Conservation (phyloP, 176 grass and related monocot species). For the Bonia amplexicaulis region DNA sequence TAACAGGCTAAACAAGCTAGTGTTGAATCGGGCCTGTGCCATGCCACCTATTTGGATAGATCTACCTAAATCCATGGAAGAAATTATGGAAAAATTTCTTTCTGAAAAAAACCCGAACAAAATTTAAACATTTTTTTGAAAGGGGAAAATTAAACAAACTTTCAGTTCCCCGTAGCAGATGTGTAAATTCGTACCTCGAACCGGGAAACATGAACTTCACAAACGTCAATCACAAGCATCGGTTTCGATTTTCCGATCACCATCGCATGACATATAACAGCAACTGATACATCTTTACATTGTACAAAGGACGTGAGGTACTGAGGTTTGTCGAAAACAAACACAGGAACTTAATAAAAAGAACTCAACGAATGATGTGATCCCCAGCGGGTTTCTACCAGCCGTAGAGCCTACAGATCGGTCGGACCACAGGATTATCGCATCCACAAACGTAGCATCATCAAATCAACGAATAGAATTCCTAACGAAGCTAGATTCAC, state of each 20-base stretch:
- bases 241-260: neutral
- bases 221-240: neutral
- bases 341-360: neutral
- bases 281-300: neutral
- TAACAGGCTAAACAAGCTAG: too few relatives aligned
- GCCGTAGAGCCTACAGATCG: conserved; percentile 11
- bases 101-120: too few relatives aligned
- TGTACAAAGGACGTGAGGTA: neutral
- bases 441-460: neutral
- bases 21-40: too few relatives aligned
- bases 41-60: too few relatives aligned
- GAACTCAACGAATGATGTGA: neutral
- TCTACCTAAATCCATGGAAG: too few relatives aligned
- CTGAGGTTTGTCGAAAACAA: neutral
- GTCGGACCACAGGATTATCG: neutral
- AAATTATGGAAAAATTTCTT: too few relatives aligned
- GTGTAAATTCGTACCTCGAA: neutral
- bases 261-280: neutral
- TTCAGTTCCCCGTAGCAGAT: neutral
- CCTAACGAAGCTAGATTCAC: conserved; percentile 16
- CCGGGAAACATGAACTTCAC: neutral
- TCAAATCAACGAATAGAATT: conserved; percentile 24
- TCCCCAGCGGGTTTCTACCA: conserved; percentile 22
- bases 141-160: neutral
- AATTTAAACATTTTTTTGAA: neutral